Percentiles rank a stretch among this genome's conserved stretches.
Evolutionary conservation across 2,329 filamentous ascomycete species (phyloP).

Genomic region (Elsinoe perseae): DNA sequence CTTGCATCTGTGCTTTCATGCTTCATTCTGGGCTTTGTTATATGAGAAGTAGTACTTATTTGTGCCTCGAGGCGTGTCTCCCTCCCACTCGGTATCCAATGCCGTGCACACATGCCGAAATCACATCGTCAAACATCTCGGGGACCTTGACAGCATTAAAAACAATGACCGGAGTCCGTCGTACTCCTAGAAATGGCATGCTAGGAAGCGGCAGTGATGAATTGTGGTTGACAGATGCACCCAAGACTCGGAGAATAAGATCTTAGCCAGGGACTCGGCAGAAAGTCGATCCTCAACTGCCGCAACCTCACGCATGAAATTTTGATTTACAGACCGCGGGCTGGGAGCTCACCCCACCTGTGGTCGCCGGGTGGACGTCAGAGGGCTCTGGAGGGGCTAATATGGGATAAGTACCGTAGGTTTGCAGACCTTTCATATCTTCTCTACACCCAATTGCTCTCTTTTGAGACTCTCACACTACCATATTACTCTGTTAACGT

Average conservation of each 20-base stretch:
- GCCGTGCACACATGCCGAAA: slow-evolving; percentile 2
- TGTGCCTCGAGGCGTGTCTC: neutral
- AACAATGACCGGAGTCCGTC: neutral
- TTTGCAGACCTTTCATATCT: neutral
- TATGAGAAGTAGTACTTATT: neutral
- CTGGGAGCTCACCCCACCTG: neutral
- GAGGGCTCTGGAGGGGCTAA: neutral
- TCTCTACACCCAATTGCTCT: neutral
- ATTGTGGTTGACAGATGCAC: neutral
- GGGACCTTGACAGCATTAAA: neutral
- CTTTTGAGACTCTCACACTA: neutral
- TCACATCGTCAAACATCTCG: neutral
- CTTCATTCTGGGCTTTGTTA: no score
- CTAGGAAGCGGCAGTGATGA: neutral
- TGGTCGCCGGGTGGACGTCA: neutral
- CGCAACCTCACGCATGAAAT: neutral
- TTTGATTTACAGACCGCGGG: neutral
- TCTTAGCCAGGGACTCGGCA: neutral
- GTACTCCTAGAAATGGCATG: neutral
- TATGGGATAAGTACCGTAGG: slow-evolving; percentile 4
- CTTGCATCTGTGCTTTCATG: no score
- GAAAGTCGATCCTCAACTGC: neutral
- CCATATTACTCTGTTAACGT: neutral
- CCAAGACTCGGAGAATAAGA: neutral
- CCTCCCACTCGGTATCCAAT: neutral